Conservation (phyloP, 768 basidiomycete genomes). For the Tylopilus rubrobrunneus region DNA sequence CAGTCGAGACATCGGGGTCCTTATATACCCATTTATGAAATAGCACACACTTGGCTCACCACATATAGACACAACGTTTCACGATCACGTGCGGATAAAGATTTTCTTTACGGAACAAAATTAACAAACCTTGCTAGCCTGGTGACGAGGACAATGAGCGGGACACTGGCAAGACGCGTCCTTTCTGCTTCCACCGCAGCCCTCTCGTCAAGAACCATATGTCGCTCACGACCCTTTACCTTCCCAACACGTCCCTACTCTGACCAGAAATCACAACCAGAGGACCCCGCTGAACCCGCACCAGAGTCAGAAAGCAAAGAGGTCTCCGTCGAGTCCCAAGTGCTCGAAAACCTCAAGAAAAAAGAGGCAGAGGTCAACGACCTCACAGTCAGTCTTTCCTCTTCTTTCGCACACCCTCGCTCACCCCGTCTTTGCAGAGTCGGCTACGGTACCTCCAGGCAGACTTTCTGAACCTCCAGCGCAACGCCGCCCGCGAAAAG, state of each 20-base stretch:
- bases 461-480: conserved; percentile 93
- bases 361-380: conserved; percentile 82
- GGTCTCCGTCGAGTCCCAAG: conserved; percentile 35
- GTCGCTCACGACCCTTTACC: conserved; percentile 32
- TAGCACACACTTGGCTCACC: too few relatives aligned
- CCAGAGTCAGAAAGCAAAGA: conserved; percentile 21
- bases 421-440: conserved; percentile 45
- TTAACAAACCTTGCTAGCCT: background rate
- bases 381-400: conserved; percentile 59
- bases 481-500: conserved; percentile 87
- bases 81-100: conserved; percentile 20
- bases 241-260: conserved; percentile 51
- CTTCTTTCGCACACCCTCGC: conserved; percentile 1
- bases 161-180: conserved; percentile 45
- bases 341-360: conserved; percentile 61
- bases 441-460: conserved; percentile 91
- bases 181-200: conserved; percentile 60
- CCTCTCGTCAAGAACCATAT: conserved; percentile 47
- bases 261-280: conserved; percentile 40
- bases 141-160: conserved; percentile 39
- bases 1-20: background rate
- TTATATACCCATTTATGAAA: too few relatives aligned
- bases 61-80: background rate
- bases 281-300: conserved; percentile 6
- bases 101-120: background rate